These are phyloP conservation scores for Triadica sebifera DNA, from an alignment of 345 rosid species.

Conservation along the genomic window DNA sequence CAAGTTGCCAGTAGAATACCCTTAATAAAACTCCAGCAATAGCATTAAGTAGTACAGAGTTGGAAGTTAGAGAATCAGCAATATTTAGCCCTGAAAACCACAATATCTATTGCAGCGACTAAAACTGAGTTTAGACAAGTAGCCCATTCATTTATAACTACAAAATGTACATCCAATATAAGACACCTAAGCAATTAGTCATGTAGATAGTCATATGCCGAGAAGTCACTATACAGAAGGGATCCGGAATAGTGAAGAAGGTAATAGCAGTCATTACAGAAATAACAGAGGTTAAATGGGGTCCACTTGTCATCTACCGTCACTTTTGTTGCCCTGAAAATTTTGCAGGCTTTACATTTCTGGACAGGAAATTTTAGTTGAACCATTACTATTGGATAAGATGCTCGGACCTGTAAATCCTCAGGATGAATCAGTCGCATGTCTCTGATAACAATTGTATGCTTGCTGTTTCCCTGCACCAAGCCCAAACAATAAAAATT, in stretches of 20 bases:
- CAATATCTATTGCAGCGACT: background rate
- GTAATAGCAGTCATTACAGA: constrained; percentile 67
- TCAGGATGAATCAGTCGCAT: constrained; percentile 80
- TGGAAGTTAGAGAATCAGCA: background rate
- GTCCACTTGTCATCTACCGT: constrained; percentile 72
- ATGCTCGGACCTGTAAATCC: constrained; percentile 56
- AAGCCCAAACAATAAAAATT: background rate
- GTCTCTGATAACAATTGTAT: constrained; percentile 71
- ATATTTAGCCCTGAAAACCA: background rate
- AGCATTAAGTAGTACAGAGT: background rate
- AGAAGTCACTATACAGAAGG: constrained; percentile 37
- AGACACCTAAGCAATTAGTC: constrained; percentile 11
- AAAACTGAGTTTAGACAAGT: background rate
- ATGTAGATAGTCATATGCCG: constrained; percentile 52
- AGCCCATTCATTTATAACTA: background rate
- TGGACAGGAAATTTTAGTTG: constrained; percentile 42
- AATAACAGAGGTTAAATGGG: constrained; percentile 64
- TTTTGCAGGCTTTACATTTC: constrained; percentile 70
- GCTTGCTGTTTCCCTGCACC: constrained; percentile 84
- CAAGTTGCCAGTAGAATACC: background rate
- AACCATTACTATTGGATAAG: constrained; percentile 61
- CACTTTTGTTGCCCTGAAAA: constrained; percentile 56
- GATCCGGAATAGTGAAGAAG: constrained; percentile 53
- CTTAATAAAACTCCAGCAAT: background rate
- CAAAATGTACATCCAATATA: background rate